Base-by-base conservation (phyloP, 2,329 filamentous ascomycete species). In the Aureobasidium sp. region DNA sequence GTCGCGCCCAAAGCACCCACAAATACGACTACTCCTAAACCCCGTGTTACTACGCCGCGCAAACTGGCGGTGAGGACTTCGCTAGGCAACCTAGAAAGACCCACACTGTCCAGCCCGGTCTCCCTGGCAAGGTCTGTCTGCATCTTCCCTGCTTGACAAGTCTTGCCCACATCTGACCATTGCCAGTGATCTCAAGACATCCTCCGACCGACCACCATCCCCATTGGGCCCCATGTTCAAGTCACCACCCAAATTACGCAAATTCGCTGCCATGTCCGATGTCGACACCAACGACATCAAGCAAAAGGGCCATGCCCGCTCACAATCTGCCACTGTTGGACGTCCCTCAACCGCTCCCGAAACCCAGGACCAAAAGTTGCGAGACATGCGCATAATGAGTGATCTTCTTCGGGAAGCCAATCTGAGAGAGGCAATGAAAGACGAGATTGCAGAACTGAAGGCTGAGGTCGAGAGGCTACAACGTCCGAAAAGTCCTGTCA, bases 351-450 rank as follows among this genome's bases (percentile, higher is more conserved):
- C 54, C 4, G 54, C 54, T n/a, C 54, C 53, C 19, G 30, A 52
- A 11, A 42, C 37, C 5, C 51, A 58, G 24, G 56, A 58, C 14
- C 54, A 58, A 24, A 41, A 44, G 12, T 22, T 50, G 40, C 38
- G 51, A 32, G 56, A 58, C 35, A 55, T 55, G 35, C 50, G 55
- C 11, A 58, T 58, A 22, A 58, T 58, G 56, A 49, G 51, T 21
- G 56, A 58, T 14, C 42, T 58, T 27, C 51, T 58, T 39, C 53
- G 50, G 19, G 56, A 58, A 41, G 54, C 56, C 8, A 51, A 54
- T 8, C 19, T 40, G 12, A 37, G 54, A 25, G 56, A 58, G 29
- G 22, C 35, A 11, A 39, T 58, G 41, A 41, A 55, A 22, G 41
- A 53, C 14, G 51, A 58, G 27, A 56, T 58, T 25, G 7, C 27